These are phyloP conservation scores for Euptelea pleiosperma DNA, from an alignment of 164 flowering plant species.

Conservation along the genomic window DNA sequence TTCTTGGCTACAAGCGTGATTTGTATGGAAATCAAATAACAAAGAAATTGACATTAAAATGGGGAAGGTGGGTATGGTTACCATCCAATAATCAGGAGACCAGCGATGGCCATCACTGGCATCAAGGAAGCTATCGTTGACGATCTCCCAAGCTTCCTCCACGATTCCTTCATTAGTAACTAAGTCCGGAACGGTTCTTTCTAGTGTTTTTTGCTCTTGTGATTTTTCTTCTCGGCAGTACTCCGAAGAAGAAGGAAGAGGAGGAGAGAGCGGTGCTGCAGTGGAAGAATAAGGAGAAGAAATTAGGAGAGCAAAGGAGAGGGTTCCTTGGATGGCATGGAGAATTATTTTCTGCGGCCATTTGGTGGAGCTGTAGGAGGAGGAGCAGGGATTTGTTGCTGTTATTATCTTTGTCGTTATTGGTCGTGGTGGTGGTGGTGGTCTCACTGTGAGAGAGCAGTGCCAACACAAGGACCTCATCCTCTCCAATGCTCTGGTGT, in stretches of 20 bases:
- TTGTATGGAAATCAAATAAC: no score
- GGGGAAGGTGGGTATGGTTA: slow-evolving; percentile 15
- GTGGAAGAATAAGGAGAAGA: slow-evolving; percentile 29
- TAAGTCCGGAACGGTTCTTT: slow-evolving; percentile 18
- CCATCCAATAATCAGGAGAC: slow-evolving; percentile 84
- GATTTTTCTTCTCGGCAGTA: slow-evolving; percentile 30
- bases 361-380: not conserved
- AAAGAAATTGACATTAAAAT: no score
- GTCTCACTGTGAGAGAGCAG: slow-evolving; percentile 1
- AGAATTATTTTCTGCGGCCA: slow-evolving; percentile 28
- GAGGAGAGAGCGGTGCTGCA: slow-evolving; percentile 17
- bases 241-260: slow-evolving; percentile 18
- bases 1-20: no score
- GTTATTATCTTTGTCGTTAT: not conserved
- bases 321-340: slow-evolving; percentile 36
- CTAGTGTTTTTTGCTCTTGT: slow-evolving; percentile 11
- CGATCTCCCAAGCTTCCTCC: slow-evolving; percentile 92
- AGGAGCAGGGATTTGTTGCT: not conserved
- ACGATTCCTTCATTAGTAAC: slow-evolving; percentile 70
- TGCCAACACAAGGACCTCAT: slow-evolving; percentile 5
- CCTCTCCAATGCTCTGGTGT: no score
- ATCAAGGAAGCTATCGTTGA: slow-evolving; percentile 75
- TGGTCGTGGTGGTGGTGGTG: not conserved
- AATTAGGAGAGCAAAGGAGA: slow-evolving; percentile 43
- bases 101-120: slow-evolving; percentile 45